Evolutionary conservation across 2,329 filamentous ascomycete genomes (phyloP), one percentile per base, ranked within the genome.

Genomic region (Exophiala mesophila): DNA sequence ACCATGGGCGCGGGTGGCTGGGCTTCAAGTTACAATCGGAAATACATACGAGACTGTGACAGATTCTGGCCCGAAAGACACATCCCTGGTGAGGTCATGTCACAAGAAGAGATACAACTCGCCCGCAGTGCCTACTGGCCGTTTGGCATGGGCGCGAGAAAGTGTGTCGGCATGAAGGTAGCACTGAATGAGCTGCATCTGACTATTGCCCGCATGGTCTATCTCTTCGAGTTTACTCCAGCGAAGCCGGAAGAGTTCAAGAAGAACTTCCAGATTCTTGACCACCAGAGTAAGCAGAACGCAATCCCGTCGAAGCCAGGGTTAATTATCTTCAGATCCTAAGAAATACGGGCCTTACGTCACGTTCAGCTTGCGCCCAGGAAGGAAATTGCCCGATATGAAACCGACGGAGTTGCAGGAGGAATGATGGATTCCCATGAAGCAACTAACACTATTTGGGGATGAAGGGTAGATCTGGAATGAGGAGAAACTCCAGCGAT

Each of bases 91-190:
- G 7, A 26, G 6, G 7, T 12, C 23, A 26, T 6, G 12, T 47
- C 47, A 10, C 24, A 41, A 3, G 29, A 34, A 15, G 37, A 17
- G 10, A 42, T 52, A 7, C 29, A 57, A 12, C 20, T 35, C 20
- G 37, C 33, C 28, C 39, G 45, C 16, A 44, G 49, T 1, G 61
- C 58, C 1, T 64, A 57, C 43, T 45, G 47, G 2, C 64, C 66
- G 1, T 68, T 65, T 34, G 55, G 55, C 1, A 61, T 44, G 46
- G 59, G 56, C 12, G 36, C 47, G 2, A 56, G 58, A 16, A 50
- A 44, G 37, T 63, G 61, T 38, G 49, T 61, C 13, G 61, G 58
- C n/a, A 56, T 56, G 28, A 49, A 51, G 26, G 49, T 64, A 32
- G 60, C 60, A 2, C 48, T 57, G 12, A 56, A 58, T 45, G 52